These are phyloP conservation scores for Cyclostephanos tholiformis DNA, from an alignment of 108 stramenopile genomes.

Conservation along the genomic window DNA sequence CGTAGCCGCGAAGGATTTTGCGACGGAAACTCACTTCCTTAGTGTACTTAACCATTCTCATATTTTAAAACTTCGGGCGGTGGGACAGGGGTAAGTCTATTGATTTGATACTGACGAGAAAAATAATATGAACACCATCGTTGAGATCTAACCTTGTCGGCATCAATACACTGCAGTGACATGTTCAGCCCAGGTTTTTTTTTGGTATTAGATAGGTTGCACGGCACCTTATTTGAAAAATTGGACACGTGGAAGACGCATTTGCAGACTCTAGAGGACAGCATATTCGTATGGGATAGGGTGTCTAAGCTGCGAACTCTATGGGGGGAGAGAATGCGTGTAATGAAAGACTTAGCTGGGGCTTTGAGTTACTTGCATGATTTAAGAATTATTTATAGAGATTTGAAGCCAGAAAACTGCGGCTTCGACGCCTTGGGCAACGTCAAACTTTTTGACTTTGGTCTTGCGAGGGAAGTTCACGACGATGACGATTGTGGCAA, in stretches of 20 bases:
- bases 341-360: constrained; percentile 38
- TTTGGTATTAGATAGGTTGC: constrained; percentile 46
- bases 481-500: constrained; percentile 23
- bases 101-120: no score
- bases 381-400: constrained; percentile 29
- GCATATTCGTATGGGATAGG: constrained; percentile 28
- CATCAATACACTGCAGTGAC: background rate
- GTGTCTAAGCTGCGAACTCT: constrained; percentile 25
- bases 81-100: constrained; percentile 22
- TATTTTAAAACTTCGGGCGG: constrained; percentile 38
- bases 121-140: no score
- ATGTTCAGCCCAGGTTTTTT: constrained; percentile 58
- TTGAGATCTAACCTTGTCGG: no score
- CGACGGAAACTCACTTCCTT: constrained; percentile 42
- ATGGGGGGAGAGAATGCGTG: constrained; percentile 37
- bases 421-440: constrained; percentile 33
- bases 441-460: constrained; percentile 41
- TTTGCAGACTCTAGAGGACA: constrained; percentile 27
- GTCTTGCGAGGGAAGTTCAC: constrained; percentile 36
- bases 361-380: constrained; percentile 42
- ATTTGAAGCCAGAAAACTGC: constrained; percentile 42
- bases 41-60: constrained; percentile 34
- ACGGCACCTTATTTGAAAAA: constrained; percentile 33
- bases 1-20: constrained; percentile 51
- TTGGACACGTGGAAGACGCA: constrained; percentile 28